Percentiles rank a stretch among this genome's conserved stretches.
Evolutionary conservation across 768 basidiomycete species (phyloP).

Genomic region (Tylopilus vinaceipallidus): DNA sequence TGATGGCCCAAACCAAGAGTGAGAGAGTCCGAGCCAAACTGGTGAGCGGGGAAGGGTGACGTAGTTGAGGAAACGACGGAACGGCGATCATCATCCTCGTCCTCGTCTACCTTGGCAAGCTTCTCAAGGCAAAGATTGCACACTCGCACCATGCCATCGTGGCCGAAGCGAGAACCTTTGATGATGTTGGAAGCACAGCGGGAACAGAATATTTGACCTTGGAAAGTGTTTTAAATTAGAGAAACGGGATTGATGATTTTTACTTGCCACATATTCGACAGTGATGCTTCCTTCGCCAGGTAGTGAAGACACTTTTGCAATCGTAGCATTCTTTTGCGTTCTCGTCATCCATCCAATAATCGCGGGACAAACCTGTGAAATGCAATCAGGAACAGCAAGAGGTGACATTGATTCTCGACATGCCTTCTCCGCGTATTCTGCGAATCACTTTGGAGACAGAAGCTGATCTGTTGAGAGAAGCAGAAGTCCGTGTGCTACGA

Average conservation of each 20-base stretch:
- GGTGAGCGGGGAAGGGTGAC: conserved; percentile 75
- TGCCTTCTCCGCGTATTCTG: conserved; percentile 87
- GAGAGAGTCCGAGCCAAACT: conserved; percentile 53
- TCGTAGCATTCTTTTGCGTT: conserved; percentile 95
- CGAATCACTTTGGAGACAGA: conserved; percentile 92
- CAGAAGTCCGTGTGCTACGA: conserved; percentile 75
- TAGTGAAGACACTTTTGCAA: conserved; percentile 90
- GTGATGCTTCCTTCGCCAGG: conserved; percentile 95
- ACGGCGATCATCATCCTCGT: conserved; percentile 86
- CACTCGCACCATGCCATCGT: conserved; percentile 92
- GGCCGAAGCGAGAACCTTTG: conserved; percentile 89
- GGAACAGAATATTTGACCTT: conserved; percentile 98
- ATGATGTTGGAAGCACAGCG: conserved; percentile 97
- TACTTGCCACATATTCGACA: conserved; percentile 90
- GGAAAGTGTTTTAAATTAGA: conserved; percentile 1
- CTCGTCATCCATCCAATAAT: conserved; percentile 99
- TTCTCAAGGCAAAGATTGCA: conserved; percentile 96
- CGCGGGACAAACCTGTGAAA: conserved; percentile 71
- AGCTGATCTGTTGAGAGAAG: conserved; percentile 67
- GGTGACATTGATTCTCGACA: conserved; percentile 12
- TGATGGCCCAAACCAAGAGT: conserved; percentile 43
- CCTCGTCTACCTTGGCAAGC: conserved; percentile 81
- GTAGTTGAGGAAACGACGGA: conserved; percentile 73
- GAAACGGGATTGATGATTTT: not conserved
- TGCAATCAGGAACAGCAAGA: conserved; percentile 7